These are phyloP conservation scores for Magnolia sinica DNA, from an alignment of 164 flowering plant genomes.

Conservation along the genomic window DNA sequence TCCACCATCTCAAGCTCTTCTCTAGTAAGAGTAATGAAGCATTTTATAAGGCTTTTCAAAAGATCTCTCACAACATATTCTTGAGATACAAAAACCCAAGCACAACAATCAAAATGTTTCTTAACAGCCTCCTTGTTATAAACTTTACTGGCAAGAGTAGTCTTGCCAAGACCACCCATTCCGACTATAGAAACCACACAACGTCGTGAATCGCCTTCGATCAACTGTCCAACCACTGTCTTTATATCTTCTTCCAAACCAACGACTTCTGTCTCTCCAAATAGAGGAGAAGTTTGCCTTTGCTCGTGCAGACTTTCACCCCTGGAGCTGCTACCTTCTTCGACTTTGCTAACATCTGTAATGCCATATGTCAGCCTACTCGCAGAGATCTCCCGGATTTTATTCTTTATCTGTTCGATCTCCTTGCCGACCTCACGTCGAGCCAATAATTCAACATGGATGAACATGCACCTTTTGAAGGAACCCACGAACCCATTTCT, in stretches of 20 bases:
- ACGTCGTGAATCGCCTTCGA: neutral
- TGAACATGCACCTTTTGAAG: neutral
- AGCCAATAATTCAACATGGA: neutral
- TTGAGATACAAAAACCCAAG: neutral
- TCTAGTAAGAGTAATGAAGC: neutral
- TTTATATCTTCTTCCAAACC: neutral
- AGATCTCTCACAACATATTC: neutral
- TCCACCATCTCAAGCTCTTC: neutral
- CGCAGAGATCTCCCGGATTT: slow-evolving; percentile 1
- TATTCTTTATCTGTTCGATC: slow-evolving; percentile 3
- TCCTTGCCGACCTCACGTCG: slow-evolving; percentile 1
- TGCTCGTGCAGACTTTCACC: neutral
- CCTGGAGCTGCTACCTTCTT: neutral
- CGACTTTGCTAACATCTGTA: neutral
- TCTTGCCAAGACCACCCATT: neutral
- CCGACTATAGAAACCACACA: neutral
- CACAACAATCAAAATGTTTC: neutral
- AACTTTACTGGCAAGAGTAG: neutral
- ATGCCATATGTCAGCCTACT: slow-evolving; percentile 9
- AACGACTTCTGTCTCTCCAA: neutral
- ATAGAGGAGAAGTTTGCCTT: neutral
- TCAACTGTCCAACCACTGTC: neutral
- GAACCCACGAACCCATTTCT: neutral
- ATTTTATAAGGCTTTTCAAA: neutral
- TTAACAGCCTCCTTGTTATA: neutral